Evolutionary conservation across 805 yeast genomes (phyloP), one percentile per base, ranked within the genome.

Genomic region (Komagataella phaffii): DNA sequence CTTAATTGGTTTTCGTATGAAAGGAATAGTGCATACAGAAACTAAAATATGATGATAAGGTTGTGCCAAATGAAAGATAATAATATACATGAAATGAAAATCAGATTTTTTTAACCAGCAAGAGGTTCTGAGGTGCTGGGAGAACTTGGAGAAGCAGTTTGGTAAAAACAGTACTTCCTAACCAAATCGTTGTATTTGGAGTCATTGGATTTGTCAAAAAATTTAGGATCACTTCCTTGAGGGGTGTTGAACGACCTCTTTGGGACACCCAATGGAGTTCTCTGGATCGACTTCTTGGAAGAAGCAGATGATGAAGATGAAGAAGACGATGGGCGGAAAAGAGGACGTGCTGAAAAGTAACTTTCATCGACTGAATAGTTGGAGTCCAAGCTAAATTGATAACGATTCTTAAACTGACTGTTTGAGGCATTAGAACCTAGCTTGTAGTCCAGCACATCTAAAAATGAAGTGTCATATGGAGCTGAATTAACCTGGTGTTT

Each of bases 331-430:
- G 46, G 21, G 45, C 17, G 49, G 21, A 7, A 48, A 10, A 45
- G 21, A 30, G 17, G 43, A 36, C 36, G 12, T 51, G 45, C 50
- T 43, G 53, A 47, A 44, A 54, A 30, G 12, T 51, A 47, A 50
- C 52, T 44, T 49, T 64, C 66, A 44, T 59, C 55, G 54, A 64
- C 64, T 49, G 64, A 64, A 36, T 54, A 51, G 50, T 64, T 64
- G 19, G 60, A 54, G 50, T 64, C 64, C 51, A 64, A 53, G 47
- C 59, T 60, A 49, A 64, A 60, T 46, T 56, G 47, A 50, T 50
- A 8, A 50, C 14, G 10, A 30, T 48, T 24, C 19, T 24, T 43
- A 45, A 46, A 45, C 49, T 49, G 49, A 24, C n/a, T 21, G 36
- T 17, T 43, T 12, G 21, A 44, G 8, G 47, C 17, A 17, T 48